These are phyloP conservation scores for Suillus variegatus DNA, from an alignment of 768 basidiomycete species.

Conservation along the genomic window DNA sequence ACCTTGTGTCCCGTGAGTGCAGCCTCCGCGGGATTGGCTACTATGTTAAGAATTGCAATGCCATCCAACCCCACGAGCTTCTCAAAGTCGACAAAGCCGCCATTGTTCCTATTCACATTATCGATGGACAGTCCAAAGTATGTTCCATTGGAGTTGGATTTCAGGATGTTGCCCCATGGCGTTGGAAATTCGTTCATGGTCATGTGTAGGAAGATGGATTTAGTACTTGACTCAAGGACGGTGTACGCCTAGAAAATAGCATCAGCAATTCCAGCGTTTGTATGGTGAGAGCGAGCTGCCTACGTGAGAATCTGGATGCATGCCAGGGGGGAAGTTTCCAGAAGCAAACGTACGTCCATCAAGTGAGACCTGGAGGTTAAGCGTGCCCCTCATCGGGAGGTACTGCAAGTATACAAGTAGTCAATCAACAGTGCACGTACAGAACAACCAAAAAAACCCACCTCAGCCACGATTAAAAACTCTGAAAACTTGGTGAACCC, in stretches of 20 bases:
- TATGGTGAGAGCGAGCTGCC: constrained; percentile 25
- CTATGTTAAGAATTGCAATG: constrained; percentile 90
- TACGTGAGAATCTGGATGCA: constrained; percentile 90
- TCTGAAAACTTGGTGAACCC: constrained; percentile 98
- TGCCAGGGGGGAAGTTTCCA: constrained; percentile 87
- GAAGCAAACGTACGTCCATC: constrained; percentile 85
- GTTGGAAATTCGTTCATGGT: constrained; percentile 79
- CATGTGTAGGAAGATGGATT: constrained; percentile 93
- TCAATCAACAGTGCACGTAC: constrained; percentile 22
- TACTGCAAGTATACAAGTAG: constrained; percentile 38
- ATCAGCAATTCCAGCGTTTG: not conserved
- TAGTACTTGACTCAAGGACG: constrained; percentile 90
- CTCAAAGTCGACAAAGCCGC: constrained; percentile 95
- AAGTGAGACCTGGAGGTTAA: constrained; percentile 90
- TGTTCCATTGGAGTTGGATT: constrained; percentile 98
- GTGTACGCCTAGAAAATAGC: constrained; percentile 73
- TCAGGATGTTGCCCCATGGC: constrained; percentile 90
- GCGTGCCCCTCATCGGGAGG: constrained; percentile 50
- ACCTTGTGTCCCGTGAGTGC: constrained; percentile 68
- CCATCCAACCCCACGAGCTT: constrained; percentile 97
- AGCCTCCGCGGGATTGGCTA: constrained; percentile 80
- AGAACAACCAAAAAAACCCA: constrained; percentile 35
- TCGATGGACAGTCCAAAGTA: constrained; percentile 89
- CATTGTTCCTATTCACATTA: constrained; percentile 86
- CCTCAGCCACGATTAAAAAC: constrained; percentile 94